Base-by-base conservation (phyloP, 2,329 filamentous ascomycete genomes). In the Diaporthe citri region DNA sequence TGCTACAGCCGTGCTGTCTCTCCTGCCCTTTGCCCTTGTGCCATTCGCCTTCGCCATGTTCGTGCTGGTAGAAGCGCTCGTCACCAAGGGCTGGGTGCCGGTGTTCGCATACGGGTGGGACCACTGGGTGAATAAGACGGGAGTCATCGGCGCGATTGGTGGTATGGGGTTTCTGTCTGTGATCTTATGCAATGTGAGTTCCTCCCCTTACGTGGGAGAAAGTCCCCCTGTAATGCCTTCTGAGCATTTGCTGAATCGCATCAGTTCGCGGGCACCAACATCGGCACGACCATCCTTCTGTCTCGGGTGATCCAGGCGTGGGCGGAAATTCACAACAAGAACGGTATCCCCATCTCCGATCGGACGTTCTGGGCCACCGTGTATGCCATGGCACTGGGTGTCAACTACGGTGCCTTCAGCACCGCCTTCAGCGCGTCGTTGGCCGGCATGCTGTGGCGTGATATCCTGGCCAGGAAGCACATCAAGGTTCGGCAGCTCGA, bases 41-140 rank as follows among this genome's bases (percentile, higher is more conserved):
- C 93, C 93, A 0, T 95, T 95, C 78, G 91, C 93, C 0, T 91
- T 95, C 73, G 87, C 89, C 76, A 95, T 95, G 93, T 95, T 95
- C 76, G 87, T 95, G 13, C 87, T 95, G 0, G 93, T 95, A 0
- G 93, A 95, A 79, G 92, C 89, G 0, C 83, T 95, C 1, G 93
- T 93, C 0, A 94, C 91, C 0, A 94, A 93, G 77, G 93, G 93
- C 15, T 95, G 93, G 93, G 90, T 95, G 0, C 88, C 89, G 0
- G 91, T 94, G 0, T 95, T 95, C 78, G 93, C 93, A 0, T 87
- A 93, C 69, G 93, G 93, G 1, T 95, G 93, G 93, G 89, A 93
- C 74, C 90, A 93, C 69, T 94, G 93, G 93, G 92, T 94, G 0
- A 83, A 86, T 13, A 92, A 89, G 80, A 95, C 93, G 0, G 93